phyloP scores from a whole-genome alignment of 352 stramenopile species.

The Peronospora tabacina region DNA sequence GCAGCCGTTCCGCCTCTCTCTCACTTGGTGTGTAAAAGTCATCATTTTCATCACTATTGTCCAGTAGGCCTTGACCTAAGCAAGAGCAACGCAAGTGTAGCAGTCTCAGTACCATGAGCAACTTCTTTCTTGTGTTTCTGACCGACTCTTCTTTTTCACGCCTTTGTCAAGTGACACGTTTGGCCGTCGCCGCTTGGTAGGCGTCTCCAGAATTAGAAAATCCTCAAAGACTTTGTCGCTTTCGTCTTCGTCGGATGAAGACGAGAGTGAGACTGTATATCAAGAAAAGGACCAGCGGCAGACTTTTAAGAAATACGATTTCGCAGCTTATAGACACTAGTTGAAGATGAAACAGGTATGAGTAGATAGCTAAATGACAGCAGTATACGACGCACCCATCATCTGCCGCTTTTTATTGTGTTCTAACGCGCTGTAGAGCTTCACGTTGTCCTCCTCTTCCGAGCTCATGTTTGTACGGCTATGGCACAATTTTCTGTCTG shows the following conservation, averaged over 20 bases:
- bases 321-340: background rate
- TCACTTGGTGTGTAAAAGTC: conserved; percentile 38
- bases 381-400: conserved; percentile 36
- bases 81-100: conserved; percentile 1
- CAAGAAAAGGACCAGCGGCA: background rate
- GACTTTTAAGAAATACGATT: conserved; percentile 1
- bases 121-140: conserved; percentile 14
- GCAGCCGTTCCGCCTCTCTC: conserved; percentile 26
- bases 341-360: background rate
- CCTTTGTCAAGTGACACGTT: conserved; percentile 9
- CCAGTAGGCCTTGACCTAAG: conserved; percentile 10
- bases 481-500: conserved; percentile 1
- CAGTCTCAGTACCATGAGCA: background rate
- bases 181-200: conserved; percentile 15
- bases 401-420: conserved; percentile 56
- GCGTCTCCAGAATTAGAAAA: conserved; percentile 12
- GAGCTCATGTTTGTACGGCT: conserved; percentile 26
- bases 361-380: background rate
- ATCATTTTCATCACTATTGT: conserved; percentile 33
- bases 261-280: conserved; percentile 37
- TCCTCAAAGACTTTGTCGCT: conserved; percentile 19
- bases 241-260: conserved; percentile 33
- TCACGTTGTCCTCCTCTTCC: conserved; percentile 49
- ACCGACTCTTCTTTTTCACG: conserved; percentile 16
- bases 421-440: conserved; percentile 67